A percentile compares a stretch with the other conserved stretches of the same genome.
Evolutionary conservation across 352 stramenopile genomes (phyloP).

Genomic region (Halophytophthora polymorphica): DNA sequence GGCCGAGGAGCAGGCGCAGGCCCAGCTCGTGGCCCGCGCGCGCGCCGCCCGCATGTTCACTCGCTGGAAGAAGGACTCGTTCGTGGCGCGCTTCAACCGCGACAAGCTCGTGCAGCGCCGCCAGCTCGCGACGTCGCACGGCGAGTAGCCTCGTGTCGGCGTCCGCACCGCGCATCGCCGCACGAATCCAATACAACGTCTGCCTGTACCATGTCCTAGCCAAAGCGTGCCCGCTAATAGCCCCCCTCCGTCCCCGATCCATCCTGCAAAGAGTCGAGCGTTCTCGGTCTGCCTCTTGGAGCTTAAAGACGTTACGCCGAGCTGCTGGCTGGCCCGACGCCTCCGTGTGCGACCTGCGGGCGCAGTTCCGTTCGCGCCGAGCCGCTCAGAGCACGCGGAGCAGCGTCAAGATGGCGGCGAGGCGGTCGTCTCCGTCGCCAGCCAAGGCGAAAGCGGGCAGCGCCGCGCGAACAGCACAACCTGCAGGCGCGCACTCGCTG

Average conservation of each 20-base stretch:
- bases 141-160: constrained; percentile 14
- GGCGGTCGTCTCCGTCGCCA: constrained; percentile 1
- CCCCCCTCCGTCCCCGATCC: background rate
- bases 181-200: background rate
- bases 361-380: too few relatives aligned
- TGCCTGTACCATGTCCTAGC: too few relatives aligned
- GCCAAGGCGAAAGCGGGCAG: constrained; percentile 3
- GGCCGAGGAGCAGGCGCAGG: constrained; percentile 49
- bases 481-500: constrained; percentile 19
- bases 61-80: constrained; percentile 78
- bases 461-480: constrained; percentile 2
- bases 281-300: too few relatives aligned
- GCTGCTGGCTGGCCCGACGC: too few relatives aligned
- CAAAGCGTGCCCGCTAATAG: too few relatives aligned
- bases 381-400: too few relatives aligned
- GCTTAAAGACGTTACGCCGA: too few relatives aligned
- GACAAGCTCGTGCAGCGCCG: constrained; percentile 67
- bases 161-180: background rate
- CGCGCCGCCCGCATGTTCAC: constrained; percentile 40
- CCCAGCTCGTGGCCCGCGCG: constrained; percentile 51
- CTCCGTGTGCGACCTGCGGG: constrained; percentile 11
- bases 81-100: constrained; percentile 76
- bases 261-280: background rate
- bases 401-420: constrained; percentile 4
- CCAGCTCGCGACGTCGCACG: constrained; percentile 15